A percentile compares a stretch with the other conserved stretches of the same genome.
These are phyloP conservation scores for Spatholobus suberectus DNA, from an alignment of 306 rosid species.

Conservation along the genomic window DNA sequence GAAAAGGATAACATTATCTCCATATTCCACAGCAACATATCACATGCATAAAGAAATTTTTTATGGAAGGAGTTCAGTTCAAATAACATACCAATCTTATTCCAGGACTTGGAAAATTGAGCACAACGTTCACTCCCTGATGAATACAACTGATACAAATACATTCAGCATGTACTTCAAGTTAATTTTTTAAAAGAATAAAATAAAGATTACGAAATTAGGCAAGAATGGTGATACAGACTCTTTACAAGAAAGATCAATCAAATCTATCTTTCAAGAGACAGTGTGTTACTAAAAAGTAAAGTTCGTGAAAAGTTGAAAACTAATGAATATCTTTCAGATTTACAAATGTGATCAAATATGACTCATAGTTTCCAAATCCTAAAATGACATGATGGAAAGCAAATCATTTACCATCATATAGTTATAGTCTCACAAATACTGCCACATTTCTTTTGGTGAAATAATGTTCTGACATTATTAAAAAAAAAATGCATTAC, in stretches of 20 bases:
- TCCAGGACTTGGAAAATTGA: slow-evolving; percentile 73
- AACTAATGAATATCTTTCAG: slow-evolving; percentile 2
- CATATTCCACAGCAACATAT: slow-evolving; percentile 1
- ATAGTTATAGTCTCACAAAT: slow-evolving; percentile 10
- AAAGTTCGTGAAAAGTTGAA: not conserved
- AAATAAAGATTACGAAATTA: not conserved
- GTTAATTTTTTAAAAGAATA: slow-evolving; percentile 20
- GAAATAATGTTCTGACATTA: slow-evolving; percentile 9
- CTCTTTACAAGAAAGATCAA: slow-evolving; percentile 12
- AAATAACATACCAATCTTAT: slow-evolving; percentile 67
- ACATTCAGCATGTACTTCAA: slow-evolving; percentile 25
- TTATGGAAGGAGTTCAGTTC: slow-evolving; percentile 7
- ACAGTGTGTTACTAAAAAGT: not conserved
- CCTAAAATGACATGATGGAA: slow-evolving; percentile 18
- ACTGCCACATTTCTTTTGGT: not conserved
- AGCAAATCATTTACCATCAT: slow-evolving; percentile 31
- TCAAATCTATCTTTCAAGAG: slow-evolving; percentile 24
- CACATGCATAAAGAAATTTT: slow-evolving; percentile 3
- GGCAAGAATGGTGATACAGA: slow-evolving; percentile 10
- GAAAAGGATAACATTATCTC: not conserved
- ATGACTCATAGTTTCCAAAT: not conserved
- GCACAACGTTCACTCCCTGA: slow-evolving; percentile 75
- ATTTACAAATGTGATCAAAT: slow-evolving; percentile 18
- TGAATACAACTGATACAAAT: slow-evolving; percentile 74
- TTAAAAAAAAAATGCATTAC: not conserved